Evolutionary conservation across 345 rosid species (phyloP), one percentile per base, ranked within the genome.

Genomic region (Boechera retrofracta): DNA sequence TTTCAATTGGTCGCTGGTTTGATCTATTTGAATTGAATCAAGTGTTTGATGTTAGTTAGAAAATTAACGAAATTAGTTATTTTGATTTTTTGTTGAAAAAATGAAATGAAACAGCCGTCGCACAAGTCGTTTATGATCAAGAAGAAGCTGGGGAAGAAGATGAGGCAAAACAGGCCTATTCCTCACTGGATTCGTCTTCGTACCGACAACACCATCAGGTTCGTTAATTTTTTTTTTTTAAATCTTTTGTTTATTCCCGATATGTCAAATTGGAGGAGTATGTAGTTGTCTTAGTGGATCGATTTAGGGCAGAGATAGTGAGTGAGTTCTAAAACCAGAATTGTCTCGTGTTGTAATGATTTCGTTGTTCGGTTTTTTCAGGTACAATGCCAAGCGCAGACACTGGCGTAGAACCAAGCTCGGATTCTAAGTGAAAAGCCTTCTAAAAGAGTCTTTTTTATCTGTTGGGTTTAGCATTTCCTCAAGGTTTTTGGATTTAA

Each of bases 101-200:
- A 9, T 51, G 69, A 54, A 69, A 45, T 15, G 78, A 35, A 44
- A 59, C 80, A 92, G 98, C 98, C 98, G 85, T 89, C 98, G 12
- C 98, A 94, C 89, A 94, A 94, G 89, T 76, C 92, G 16, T 94
- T 90, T 66, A 87, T 28, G 84, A 91, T 80, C 33, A 89, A 89
- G 88, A 89, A 89, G 84, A 88, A 86, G 79, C 83, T 88, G 33
- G 93, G 76, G 15, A 88, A 88, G 86, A 89, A 89, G 87, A 87
- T 87, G 93, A 84, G 93, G 58, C 93, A 89, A 79, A 89, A 89
- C 72, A 78, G 89, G 86, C 93, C 93, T 18, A 87, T 89, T 55
- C 93, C 93, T 82, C 83, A 85, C 80, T 88, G 93, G 93, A 85
- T 88, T 68, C 89, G 90, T 64, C 82, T 87, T 71, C 74, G 89